Percentiles rank a stretch among this genome's conserved stretches.
These are phyloP conservation scores for Cystobasidiopsis lactophilus DNA, from an alignment of 768 basidiomycete species.

Conservation along the genomic window DNA sequence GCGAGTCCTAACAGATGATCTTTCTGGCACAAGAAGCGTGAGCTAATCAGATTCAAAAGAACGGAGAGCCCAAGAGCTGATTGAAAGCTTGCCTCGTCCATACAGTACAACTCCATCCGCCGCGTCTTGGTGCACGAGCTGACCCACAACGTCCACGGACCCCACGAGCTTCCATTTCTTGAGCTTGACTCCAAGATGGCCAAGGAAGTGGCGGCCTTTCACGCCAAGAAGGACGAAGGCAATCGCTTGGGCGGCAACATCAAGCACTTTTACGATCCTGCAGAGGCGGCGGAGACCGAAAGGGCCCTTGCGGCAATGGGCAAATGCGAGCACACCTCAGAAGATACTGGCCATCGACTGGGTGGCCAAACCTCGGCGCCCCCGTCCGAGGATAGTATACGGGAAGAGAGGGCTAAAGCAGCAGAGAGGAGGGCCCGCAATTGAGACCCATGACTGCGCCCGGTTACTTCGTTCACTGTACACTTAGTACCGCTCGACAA, in stretches of 20 bases:
- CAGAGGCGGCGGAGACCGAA: not conserved
- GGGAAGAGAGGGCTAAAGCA: no score
- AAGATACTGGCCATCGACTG: no score
- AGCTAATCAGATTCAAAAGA: no score
- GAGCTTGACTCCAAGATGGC: not conserved
- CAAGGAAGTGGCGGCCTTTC: not conserved
- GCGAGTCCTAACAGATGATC: not conserved
- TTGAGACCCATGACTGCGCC: no score
- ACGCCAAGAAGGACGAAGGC: not conserved
- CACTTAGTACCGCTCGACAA: no score
- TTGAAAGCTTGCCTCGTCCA: no score
- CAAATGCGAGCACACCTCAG: no score
- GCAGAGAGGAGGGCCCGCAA: no score
- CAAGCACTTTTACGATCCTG: not conserved
- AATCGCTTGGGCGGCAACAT: not conserved
- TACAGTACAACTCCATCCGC: not conserved
- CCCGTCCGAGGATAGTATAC: no score
- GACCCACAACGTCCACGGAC: not conserved
- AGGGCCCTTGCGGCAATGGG: not conserved
- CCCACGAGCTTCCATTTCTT: not conserved
- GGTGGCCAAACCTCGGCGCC: no score
- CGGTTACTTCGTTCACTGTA: no score
- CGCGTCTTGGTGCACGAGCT: slow-evolving; percentile 1
- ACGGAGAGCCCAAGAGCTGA: no score
- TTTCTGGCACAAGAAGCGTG: not conserved